Evolutionary conservation across 331 rosid species (phyloP), one percentile per base, ranked within the genome.

Genomic region (Malus hybrid): DNA sequence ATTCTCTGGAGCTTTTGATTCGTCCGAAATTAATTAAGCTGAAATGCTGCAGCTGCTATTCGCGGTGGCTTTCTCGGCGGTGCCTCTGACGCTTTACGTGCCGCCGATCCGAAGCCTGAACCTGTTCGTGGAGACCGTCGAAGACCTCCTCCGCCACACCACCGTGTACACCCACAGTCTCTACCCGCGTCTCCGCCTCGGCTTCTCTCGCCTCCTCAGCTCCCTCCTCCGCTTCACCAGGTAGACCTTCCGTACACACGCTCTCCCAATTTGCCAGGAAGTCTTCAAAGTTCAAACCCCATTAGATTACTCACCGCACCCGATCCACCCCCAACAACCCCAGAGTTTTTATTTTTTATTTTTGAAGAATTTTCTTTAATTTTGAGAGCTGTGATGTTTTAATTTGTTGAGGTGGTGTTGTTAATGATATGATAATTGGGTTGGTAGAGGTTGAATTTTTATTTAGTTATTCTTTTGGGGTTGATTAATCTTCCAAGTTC

Each of bases 11-110:
- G 7, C 5, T 59, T 59, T 59, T 59, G 44, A 31, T 18, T 65
- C 34, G 67, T 11, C 34, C 19, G 69, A 66, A 39, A 44, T 44
- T 44, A 44, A 44, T 11, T 44, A 44, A 44, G n/a, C n/a, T 72
- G 71, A 75, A 81, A 92, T 90, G 94, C 83, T 88, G 46, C 88
- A 84, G 75, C 79, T 93, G 32, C 16, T 84, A 15, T 85, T 90
- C 55, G 97, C 93, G 34, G 86, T 86, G 82, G 98, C 93, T 5
- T 83, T 90, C 91, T 83, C 97, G 5, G 91, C 92, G n/a, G 87
- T 83, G 75, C 96, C 95, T 29, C 74, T 93, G 44, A 90, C 93
- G 27, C 78, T 93, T 8, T 89, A 87, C 80, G 77, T 89, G 72
- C 97, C 97, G 50, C 98, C 98, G 66, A 80, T 93, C 72, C 87